Evolutionary conservation across 495 filamentous ascomycete genomes (phyloP).

Genomic region (Oidiodendron maius): DNA sequence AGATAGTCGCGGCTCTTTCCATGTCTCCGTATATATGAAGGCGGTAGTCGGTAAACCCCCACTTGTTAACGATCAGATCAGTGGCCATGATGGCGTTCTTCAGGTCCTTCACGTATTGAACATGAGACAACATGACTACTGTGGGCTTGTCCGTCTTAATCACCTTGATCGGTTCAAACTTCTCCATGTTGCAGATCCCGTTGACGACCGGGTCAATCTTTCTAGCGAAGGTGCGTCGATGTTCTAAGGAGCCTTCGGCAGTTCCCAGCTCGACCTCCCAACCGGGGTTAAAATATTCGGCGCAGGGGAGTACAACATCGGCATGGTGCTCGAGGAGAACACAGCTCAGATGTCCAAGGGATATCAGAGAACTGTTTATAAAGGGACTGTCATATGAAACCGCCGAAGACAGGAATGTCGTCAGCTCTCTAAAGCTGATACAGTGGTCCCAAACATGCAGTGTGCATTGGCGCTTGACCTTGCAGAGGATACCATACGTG

Average conservation of each 20-base stretch:
- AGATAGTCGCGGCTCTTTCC: constrained; percentile 54
- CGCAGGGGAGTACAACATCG: constrained; percentile 59
- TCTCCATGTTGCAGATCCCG: constrained; percentile 60
- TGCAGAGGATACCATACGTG: constrained; percentile 61
- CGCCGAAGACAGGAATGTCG: constrained; percentile 53
- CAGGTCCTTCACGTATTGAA: constrained; percentile 59
- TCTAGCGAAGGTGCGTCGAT: constrained; percentile 51
- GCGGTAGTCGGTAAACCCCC: constrained; percentile 58
- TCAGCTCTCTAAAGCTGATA: constrained; percentile 60
- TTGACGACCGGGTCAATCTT: constrained; percentile 67
- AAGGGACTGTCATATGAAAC: constrained; percentile 53
- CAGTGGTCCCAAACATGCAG: constrained; percentile 66
- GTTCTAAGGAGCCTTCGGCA: constrained; percentile 48
- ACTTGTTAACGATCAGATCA: constrained; percentile 62
- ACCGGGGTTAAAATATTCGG: constrained; percentile 61
- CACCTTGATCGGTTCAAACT: constrained; percentile 52
- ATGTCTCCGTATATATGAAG: constrained; percentile 59
- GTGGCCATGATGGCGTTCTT: constrained; percentile 57
- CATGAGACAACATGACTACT: constrained; percentile 59
- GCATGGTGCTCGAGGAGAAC: constrained; percentile 57
- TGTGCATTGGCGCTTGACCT: constrained; percentile 53
- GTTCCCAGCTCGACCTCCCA: constrained; percentile 65
- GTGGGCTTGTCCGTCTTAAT: constrained; percentile 53
- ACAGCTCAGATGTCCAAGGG: constrained; percentile 53
- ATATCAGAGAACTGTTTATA: constrained; percentile 48